Percentiles rank a stretch among this genome's conserved stretches.
Conservation (phyloP, 306 rosid species). For the Alnus glutinosa region DNA sequence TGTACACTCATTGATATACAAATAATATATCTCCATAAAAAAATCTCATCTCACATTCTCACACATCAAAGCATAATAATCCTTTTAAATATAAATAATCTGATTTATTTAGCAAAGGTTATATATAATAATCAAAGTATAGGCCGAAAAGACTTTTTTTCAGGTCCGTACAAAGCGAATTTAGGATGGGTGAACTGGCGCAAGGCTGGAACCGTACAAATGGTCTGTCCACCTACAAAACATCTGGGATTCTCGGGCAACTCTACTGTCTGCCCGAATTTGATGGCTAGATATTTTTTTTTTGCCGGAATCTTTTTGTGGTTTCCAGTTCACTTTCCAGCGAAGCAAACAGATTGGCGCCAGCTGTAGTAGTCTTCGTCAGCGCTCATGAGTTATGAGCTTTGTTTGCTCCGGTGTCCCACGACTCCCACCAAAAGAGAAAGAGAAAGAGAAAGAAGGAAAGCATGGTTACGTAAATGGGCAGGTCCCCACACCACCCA, state of each 20-base stretch:
- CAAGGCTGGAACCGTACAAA: constrained; percentile 5
- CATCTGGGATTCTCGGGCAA: not conserved
- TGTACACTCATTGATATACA: too few species aligned
- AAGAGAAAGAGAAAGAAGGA: not conserved
- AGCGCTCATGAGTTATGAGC: too few species aligned
- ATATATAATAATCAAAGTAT: too few species aligned
- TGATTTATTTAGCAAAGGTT: too few species aligned
- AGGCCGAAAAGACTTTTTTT: not conserved
- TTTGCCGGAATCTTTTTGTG: not conserved
- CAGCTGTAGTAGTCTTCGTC: constrained; percentile 31
- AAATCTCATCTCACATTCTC: too few species aligned
- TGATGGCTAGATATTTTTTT: not conserved
- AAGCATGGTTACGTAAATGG: not conserved
- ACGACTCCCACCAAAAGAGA: not conserved
- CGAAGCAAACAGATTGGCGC: constrained; percentile 15
- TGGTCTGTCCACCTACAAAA: not conserved
- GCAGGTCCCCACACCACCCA: not conserved
- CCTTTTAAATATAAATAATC: too few species aligned
- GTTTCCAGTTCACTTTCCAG: constrained; percentile 29
- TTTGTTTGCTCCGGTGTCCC: not conserved
- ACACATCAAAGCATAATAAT: too few species aligned
- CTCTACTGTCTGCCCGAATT: not conserved
- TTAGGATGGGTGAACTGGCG: constrained; percentile 25
- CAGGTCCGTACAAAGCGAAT: not conserved
- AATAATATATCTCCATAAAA: too few species aligned